Conservation (phyloP, 192 early-diverging fungal genomes). For the Umbelopsis vinacea region DNA sequence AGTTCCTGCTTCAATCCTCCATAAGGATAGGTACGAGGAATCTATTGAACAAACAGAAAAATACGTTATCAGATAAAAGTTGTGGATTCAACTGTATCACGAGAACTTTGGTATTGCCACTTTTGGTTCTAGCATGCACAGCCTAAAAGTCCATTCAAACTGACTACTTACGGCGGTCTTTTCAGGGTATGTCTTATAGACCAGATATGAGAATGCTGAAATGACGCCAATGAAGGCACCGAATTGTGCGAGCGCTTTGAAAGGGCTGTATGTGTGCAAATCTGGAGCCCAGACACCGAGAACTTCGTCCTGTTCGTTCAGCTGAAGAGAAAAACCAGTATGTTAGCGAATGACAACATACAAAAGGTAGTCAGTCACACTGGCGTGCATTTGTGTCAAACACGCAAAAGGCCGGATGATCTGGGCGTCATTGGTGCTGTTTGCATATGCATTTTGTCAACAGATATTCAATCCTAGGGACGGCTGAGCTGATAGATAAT, state of each 20-base stretch:
- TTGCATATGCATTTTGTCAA: not conserved
- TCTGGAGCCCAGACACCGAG: slow-evolving; percentile 73
- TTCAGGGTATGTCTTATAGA: slow-evolving; percentile 57
- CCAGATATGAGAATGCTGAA: slow-evolving; percentile 56
- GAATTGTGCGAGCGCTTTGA: slow-evolving; percentile 57
- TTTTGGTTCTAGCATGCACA: not conserved
- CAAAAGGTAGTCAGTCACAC: not conserved
- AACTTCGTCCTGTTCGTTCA: slow-evolving; percentile 74
- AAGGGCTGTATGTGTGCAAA: slow-evolving; percentile 62
- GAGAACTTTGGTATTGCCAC: not conserved
- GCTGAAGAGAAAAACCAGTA: slow-evolving; percentile 27
- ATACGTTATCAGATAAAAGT: not conserved
- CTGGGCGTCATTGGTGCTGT: not conserved
- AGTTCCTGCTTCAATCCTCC: slow-evolving; percentile 71
- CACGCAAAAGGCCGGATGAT: not conserved
- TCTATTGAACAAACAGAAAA: slow-evolving; percentile 23
- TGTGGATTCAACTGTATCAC: not conserved
- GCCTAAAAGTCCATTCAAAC: not conserved
- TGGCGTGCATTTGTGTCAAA: not conserved
- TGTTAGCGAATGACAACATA: not conserved
- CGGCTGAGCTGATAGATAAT: too few species aligned
- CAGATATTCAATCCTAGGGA: too few species aligned
- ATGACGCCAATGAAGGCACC: slow-evolving; percentile 55
- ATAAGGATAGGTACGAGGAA: slow-evolving; percentile 62
- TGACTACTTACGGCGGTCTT: slow-evolving; percentile 54